Evolutionary conservation across 1,139 yeast species (phyloP).

Genomic region (Arxiozyma bovina): DNA sequence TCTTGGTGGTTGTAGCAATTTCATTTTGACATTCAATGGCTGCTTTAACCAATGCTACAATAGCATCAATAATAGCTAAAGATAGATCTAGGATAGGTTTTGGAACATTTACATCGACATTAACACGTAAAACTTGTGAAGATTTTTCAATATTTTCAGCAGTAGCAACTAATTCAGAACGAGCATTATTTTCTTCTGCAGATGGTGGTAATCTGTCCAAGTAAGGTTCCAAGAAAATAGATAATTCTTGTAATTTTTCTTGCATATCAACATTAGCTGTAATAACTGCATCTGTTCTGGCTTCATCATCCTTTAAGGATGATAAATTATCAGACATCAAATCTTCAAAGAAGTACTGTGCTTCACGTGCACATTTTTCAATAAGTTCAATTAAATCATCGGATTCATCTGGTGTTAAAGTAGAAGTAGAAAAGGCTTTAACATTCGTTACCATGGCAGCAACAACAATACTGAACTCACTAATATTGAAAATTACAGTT

Average conservation of each 20-base stretch:
- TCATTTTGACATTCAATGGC: constrained; percentile 80
- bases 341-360: constrained; percentile 55
- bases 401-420: constrained; percentile 36
- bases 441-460: constrained; percentile 40
- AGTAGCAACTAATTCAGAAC: constrained; percentile 40
- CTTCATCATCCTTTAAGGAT: constrained; percentile 43
- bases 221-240: constrained; percentile 27
- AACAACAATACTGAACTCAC: constrained; percentile 56
- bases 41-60: constrained; percentile 60
- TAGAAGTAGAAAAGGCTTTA: constrained; percentile 30
- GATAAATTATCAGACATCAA: constrained; percentile 47
- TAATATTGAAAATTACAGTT: constrained; percentile 57
- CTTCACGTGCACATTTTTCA: constrained; percentile 49
- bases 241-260: constrained; percentile 53
- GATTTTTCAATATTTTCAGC: constrained; percentile 56
- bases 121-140: constrained; percentile 53
- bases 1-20: constrained; percentile 46
- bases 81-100: constrained; percentile 75
- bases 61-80: constrained; percentile 71
- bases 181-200: constrained; percentile 42
- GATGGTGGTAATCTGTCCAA: constrained; percentile 9
- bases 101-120: constrained; percentile 51
- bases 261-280: constrained; percentile 70
- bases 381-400: constrained; percentile 43
- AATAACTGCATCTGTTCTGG: constrained; percentile 64